Base-by-base conservation (phyloP, 805 yeast genomes). In the Candida ulmi region DNA sequence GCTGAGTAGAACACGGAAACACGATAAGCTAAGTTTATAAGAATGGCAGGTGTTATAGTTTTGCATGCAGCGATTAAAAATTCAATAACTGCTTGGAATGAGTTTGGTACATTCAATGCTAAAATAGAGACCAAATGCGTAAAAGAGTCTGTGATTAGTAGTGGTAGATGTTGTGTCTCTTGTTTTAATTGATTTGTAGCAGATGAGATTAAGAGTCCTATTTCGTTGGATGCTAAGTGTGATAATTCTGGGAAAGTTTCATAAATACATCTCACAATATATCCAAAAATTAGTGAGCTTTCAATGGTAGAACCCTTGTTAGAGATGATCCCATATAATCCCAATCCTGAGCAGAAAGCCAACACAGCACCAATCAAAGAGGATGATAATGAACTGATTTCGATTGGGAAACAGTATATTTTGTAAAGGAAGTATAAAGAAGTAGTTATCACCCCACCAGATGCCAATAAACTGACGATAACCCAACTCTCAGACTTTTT, bases 261-360 rank as follows among this genome's bases (percentile, higher is more conserved):
- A 60, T 93, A 93, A 45, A 90, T 78, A 52, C 96, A 88, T 57
- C 95, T 84, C 23, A 93, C 96, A 45, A 91, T 81, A 61, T 93
- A 93, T 8, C 95, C 91, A 57, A 88, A 80, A 52, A 93, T 71
- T 42, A 91, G 64, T 11, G 95, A 83, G 25, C 88, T 76, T 62
- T 93, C 99, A 37, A 90, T 73, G n/a, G 91, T 80, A n/a, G 91
- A 81, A 4, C 97, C 97, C 44, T 75, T 76, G 7, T 83, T 82
- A 2, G 91, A 78, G 17, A 84, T 73, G 26, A 93, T 87, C 2
- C 97, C 99, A 60, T 75, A 88, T 3, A 86, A 59, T 1, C 95
- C 88, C 28, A 93, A 60, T 16, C 86, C 77, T 2, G 78, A 65
- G 2, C 93, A 82, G 37, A 81, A 62, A 0, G 97, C 86, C 44